phyloP scores from a whole-genome alignment of 2,329 filamentous ascomycete genomes.

The Nemania serpens region DNA sequence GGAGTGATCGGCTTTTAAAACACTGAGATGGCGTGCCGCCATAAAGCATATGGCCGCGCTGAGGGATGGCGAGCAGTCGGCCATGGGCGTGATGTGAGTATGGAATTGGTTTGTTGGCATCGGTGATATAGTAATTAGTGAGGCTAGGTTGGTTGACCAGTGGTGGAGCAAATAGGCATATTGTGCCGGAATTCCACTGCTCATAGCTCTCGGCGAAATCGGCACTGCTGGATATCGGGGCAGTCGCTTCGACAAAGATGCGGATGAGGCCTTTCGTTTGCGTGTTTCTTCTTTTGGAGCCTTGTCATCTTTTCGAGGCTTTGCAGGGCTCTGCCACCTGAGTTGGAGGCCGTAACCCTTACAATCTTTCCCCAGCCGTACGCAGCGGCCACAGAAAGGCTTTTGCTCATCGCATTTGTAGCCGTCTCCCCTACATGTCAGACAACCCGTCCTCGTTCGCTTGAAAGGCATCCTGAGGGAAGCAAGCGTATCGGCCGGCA shows the following conservation, averaged over 20 bases:
- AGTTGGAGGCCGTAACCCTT: constrained; percentile 41
- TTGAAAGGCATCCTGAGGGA: constrained; percentile 28
- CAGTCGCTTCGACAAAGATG: constrained; percentile 1
- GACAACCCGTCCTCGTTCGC: constrained; percentile 39
- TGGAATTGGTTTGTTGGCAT: constrained; percentile 39
- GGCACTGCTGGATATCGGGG: not conserved
- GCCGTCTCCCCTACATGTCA: constrained; percentile 41
- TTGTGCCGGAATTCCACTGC: constrained; percentile 18
- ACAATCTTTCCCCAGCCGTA: constrained; percentile 39
- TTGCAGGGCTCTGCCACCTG: constrained; percentile 35
- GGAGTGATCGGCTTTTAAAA: constrained; percentile 32
- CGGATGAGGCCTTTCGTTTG: constrained; percentile 3
- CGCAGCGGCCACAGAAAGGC: constrained; percentile 39
- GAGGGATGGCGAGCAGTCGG: constrained; percentile 35
- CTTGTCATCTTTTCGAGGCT: constrained; percentile 18
- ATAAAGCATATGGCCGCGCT: constrained; percentile 39
- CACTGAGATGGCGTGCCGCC: constrained; percentile 40
- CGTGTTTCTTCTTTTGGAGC: constrained; percentile 14
- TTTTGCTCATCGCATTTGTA: constrained; percentile 44
- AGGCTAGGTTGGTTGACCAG: constrained; percentile 37
- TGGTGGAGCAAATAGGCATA: constrained; percentile 38
- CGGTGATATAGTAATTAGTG: constrained; percentile 39
- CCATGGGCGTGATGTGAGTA: constrained; percentile 41
- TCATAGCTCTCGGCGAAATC: constrained; percentile 14
- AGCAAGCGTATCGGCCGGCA: not conserved